A percentile compares a stretch with the other conserved stretches of the same genome.
phyloP scores from a whole-genome alignment of 192 early-diverging fungal genomes.

The Podila clonocystis region DNA sequence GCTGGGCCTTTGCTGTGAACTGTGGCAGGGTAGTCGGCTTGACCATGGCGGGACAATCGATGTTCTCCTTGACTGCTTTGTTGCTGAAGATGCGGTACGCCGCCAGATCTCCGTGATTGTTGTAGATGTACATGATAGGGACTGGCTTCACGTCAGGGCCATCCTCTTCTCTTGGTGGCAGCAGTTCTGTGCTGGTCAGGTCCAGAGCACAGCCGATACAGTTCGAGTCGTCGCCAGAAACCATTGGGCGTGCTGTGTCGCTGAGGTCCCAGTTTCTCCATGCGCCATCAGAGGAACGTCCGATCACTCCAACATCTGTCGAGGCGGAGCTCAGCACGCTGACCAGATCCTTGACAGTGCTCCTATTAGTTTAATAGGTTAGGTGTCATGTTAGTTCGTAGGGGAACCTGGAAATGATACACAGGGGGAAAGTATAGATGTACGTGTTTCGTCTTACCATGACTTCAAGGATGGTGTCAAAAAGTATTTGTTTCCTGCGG shows the following conservation, averaged over 20 bases:
- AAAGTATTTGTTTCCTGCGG: conserved; percentile 60
- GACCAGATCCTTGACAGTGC: conserved; percentile 50
- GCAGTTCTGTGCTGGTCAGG: conserved; percentile 64
- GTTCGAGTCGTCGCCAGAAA: conserved; percentile 76
- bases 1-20: conserved; percentile 4
- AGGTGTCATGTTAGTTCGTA: neutral
- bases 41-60: conserved; percentile 55
- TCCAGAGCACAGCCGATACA: conserved; percentile 82
- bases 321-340: conserved; percentile 55
- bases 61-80: conserved; percentile 54
- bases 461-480: conserved; percentile 67
- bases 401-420: neutral
- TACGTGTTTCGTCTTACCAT: conserved; percentile 54
- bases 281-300: conserved; percentile 50
- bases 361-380: neutral
- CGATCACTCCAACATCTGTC: conserved; percentile 61
- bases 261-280: conserved; percentile 80
- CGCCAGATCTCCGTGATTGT: conserved; percentile 67
- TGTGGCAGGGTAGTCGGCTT: conserved; percentile 4
- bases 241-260: conserved; percentile 58
- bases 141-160: conserved; percentile 61
- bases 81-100: conserved; percentile 75
- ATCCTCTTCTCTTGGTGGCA: conserved; percentile 63
- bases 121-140: conserved; percentile 80
- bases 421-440: neutral